These are phyloP conservation scores for Amoebophrya sp. DNA, from an alignment of 169 alveolate species.

Conservation along the genomic window DNA sequence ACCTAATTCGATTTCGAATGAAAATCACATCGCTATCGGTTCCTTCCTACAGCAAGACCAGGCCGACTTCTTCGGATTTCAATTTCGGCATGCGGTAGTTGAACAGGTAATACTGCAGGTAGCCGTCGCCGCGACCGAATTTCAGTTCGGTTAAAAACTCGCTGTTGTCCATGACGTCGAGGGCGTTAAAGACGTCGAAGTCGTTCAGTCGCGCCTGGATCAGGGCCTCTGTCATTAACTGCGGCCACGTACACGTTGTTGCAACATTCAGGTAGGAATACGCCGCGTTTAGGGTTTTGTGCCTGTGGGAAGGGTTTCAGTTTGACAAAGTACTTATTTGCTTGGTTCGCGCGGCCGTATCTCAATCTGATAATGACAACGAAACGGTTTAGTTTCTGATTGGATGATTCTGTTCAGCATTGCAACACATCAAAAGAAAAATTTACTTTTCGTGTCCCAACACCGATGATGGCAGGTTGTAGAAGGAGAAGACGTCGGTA, in stretches of 20 bases:
- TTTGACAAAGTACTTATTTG: no score
- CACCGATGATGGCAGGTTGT: slow-evolving; percentile 35
- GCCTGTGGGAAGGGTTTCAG: no score
- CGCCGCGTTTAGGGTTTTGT: slow-evolving; percentile 62
- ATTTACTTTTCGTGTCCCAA: slow-evolving; percentile 38
- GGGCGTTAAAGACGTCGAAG: slow-evolving; percentile 92
- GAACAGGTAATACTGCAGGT: slow-evolving; percentile 89
- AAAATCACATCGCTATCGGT: no score
- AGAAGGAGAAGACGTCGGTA: slow-evolving; percentile 48
- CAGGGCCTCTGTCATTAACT: slow-evolving; percentile 80
- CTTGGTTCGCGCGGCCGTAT: no score
- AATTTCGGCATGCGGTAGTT: slow-evolving; percentile 61
- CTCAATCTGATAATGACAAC: no score
- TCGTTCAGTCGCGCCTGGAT: slow-evolving; percentile 70
- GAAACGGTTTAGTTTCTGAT: no score
- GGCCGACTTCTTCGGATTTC: not conserved
- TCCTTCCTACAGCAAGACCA: not conserved
- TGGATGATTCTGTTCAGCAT: no score
- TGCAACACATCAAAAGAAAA: no score
- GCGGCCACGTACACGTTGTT: slow-evolving; percentile 58
- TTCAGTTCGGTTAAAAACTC: slow-evolving; percentile 76
- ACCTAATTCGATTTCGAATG: no score
- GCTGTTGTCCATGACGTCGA: slow-evolving; percentile 90
- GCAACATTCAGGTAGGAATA: slow-evolving; percentile 81
- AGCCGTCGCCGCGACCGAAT: slow-evolving; percentile 95